Conservation (phyloP, 148 eudicot species). For the Vaccinium darrowii region DNA sequence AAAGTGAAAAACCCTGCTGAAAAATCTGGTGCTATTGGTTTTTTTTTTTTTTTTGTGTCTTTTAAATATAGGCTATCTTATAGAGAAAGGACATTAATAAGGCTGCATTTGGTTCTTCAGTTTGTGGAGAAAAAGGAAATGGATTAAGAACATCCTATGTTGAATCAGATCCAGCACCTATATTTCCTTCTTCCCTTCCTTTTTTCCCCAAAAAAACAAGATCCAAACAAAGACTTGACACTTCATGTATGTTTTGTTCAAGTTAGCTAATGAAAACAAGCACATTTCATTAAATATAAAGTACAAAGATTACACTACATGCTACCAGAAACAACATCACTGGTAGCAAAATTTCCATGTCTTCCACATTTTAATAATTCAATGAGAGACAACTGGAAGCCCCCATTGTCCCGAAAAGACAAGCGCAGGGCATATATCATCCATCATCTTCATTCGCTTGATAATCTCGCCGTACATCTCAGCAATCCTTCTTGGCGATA, state of each 20-base stretch:
- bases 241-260: neutral
- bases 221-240: neutral
- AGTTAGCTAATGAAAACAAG: neutral
- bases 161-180: neutral
- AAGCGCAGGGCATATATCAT: constrained; percentile 36
- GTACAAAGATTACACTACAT: neutral
- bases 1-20: neutral
- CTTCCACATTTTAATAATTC: constrained; percentile 22
- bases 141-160: neutral
- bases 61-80: neutral
- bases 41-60: neutral
- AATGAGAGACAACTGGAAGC: constrained; percentile 44
- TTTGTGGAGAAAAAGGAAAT: neutral
- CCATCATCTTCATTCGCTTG: constrained; percentile 32
- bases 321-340: constrained; percentile 2
- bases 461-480: constrained; percentile 29
- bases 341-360: neutral
- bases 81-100: neutral
- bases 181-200: neutral
- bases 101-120: neutral
- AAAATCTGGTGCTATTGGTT: neutral
- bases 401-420: constrained; percentile 48
- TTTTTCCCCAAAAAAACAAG: neutral
- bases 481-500: constrained; percentile 32
- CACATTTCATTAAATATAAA: neutral